phyloP scores from a whole-genome alignment of 345 rosid genomes.

The Odontarrhena argentea region DNA sequence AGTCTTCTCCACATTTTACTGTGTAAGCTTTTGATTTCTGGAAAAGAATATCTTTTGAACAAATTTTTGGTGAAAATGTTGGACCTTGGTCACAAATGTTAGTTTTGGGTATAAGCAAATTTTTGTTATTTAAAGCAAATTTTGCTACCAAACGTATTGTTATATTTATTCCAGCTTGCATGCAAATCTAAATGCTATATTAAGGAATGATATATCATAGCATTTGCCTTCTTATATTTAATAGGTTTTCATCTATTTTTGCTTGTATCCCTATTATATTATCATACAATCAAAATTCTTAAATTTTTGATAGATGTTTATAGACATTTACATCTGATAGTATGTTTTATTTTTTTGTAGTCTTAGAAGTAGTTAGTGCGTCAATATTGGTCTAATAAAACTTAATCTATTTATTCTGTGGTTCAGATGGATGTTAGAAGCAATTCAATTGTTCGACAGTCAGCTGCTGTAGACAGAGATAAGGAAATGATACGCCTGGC shows the following conservation, averaged over 20 bases:
- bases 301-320: neutral
- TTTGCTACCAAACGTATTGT: constrained; percentile 15
- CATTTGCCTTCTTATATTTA: constrained; percentile 6
- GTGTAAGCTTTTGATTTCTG: constrained; percentile 1
- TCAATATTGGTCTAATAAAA: constrained; percentile 17
- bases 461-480: constrained; percentile 69
- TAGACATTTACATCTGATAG: neutral
- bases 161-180: neutral
- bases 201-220: neutral
- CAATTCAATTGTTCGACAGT: constrained; percentile 59
- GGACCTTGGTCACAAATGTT: constrained; percentile 5
- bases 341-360: neutral
- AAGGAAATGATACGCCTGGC: constrained; percentile 62
- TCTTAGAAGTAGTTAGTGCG: constrained; percentile 1
- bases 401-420: constrained; percentile 39
- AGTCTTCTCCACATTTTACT: neutral
- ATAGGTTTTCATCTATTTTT: constrained; percentile 7
- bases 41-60: constrained; percentile 18
- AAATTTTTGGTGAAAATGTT: constrained; percentile 21
- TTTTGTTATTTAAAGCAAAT: constrained; percentile 14
- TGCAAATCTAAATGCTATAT: constrained; percentile 24
- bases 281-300: neutral
- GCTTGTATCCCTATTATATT: neutral
- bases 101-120: constrained; percentile 6
- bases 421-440: constrained; percentile 69